phyloP scores from a whole-genome alignment of 768 basidiomycete species.

The Saitozyma podzolica region DNA sequence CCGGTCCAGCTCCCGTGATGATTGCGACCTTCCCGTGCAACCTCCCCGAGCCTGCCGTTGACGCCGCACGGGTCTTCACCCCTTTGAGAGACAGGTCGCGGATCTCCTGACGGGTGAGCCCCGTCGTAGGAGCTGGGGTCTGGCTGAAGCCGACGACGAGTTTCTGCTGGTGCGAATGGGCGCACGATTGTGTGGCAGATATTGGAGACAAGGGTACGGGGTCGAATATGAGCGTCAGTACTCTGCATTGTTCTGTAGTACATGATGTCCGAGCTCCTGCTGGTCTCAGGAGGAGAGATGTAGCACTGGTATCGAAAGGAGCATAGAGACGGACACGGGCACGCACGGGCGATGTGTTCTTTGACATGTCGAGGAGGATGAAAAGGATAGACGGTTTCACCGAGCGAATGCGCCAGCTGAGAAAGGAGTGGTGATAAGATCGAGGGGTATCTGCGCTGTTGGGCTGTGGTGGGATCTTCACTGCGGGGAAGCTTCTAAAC shows the following conservation, averaged over 20 bases:
- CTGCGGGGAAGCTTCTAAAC: too few species aligned
- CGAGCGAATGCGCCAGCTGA: too few species aligned
- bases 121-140: background rate
- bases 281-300: too few species aligned
- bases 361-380: too few species aligned
- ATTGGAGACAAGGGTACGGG: slow-evolving; percentile 5
- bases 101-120: slow-evolving; percentile 8
- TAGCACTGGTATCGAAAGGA: too few species aligned
- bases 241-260: slow-evolving; percentile 17
- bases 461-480: too few species aligned
- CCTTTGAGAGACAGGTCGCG: slow-evolving; percentile 16
- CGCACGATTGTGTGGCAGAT: background rate
- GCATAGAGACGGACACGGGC: too few species aligned
- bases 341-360: too few species aligned
- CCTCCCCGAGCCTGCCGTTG: slow-evolving; percentile 49
- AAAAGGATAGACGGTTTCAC: too few species aligned
- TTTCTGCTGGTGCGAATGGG: slow-evolving; percentile 4
- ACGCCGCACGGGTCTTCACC: slow-evolving; percentile 13
- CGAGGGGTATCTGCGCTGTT: too few species aligned
- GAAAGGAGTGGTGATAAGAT: too few species aligned
- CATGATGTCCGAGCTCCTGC: too few species aligned
- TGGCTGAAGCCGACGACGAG: slow-evolving; percentile 6
- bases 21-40: slow-evolving; percentile 79
- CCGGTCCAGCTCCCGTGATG: slow-evolving; percentile 81
- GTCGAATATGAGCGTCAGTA: slow-evolving; percentile 16